These are phyloP conservation scores for Themeda triandra DNA, from an alignment of 176 grass and related monocot species.

Conservation along the genomic window DNA sequence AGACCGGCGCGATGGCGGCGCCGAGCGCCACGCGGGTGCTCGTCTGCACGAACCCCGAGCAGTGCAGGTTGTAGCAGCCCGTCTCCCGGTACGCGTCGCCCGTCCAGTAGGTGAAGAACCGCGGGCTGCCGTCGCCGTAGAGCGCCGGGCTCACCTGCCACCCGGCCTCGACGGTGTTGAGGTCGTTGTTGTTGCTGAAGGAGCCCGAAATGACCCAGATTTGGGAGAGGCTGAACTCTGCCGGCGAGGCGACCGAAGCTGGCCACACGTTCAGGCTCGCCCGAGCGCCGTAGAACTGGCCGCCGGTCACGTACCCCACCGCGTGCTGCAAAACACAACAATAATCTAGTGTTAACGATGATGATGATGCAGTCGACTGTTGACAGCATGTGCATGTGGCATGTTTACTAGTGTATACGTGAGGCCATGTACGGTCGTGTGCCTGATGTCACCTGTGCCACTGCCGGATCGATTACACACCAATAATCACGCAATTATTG, in stretches of 20 bases:
- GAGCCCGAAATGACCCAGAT: constrained; percentile 93
- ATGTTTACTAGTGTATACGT: background rate
- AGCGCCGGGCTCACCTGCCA: constrained; percentile 98
- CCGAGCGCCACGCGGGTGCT: constrained; percentile 65
- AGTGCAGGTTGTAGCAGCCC: constrained; percentile 89
- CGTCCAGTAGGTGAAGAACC: constrained; percentile 99
- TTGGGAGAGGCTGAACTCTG: constrained; percentile 94
- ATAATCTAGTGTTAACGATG: background rate
- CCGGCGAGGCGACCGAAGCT: constrained; percentile 62
- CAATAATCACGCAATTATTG: background rate
- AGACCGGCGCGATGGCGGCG: constrained; percentile 71
- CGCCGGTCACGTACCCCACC: constrained; percentile 76
- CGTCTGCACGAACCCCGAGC: constrained; percentile 86
- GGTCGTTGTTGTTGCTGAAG: constrained; percentile 70
- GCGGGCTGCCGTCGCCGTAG: constrained; percentile 74
- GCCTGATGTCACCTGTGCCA: background rate
- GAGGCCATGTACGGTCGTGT: background rate
- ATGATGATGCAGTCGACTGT: background rate
- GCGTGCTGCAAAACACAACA: constrained; percentile 74
- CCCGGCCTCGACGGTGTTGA: constrained; percentile 97
- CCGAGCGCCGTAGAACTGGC: constrained; percentile 78
- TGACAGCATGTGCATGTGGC: background rate
- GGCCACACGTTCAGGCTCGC: constrained; percentile 95
- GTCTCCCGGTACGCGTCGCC: constrained; percentile 87
- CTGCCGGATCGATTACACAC: background rate